Conservation (phyloP, 345 rosid species). For the Erysimum cheiranthoides region DNA sequence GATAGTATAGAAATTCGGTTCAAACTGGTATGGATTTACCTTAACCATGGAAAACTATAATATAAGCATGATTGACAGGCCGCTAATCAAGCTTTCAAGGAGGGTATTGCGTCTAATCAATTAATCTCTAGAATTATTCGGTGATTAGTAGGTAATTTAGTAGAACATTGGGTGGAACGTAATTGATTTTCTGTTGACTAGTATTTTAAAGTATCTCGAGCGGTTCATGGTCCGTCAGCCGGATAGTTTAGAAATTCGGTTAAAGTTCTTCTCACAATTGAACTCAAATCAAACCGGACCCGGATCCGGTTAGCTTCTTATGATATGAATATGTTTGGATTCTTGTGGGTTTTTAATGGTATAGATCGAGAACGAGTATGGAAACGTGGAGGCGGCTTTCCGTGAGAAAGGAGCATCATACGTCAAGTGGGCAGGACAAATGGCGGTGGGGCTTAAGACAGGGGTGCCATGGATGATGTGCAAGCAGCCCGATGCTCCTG, state of each 20-base stretch:
- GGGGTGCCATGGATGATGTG: slow-evolving; percentile 99
- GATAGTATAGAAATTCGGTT: too few species aligned
- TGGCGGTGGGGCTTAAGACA: slow-evolving; percentile 73
- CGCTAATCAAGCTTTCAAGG: not conserved
- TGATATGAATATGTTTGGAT: not conserved
- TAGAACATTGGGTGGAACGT: not conserved
- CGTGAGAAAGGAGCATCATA: slow-evolving; percentile 62
- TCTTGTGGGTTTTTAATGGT: not conserved
- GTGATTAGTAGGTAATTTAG: not conserved
- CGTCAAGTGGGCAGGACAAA: slow-evolving; percentile 77
- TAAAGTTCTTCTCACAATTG: not conserved
- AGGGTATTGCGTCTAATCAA: not conserved
- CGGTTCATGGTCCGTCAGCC: too few species aligned
- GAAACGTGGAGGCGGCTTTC: slow-evolving; percentile 59
- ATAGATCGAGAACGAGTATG: slow-evolving; percentile 92
- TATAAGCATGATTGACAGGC: not conserved
- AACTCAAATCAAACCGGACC: not conserved
- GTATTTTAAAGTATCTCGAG: too few species aligned
- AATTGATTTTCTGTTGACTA: not conserved
- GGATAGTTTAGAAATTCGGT: not conserved
- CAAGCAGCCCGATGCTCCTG: slow-evolving; percentile 88
- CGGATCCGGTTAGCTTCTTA: not conserved
- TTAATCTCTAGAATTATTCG: not conserved
- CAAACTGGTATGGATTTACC: too few species aligned
- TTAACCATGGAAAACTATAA: not conserved